Percentiles rank a stretch among this genome's conserved stretches.
Conservation (phyloP, 768 basidiomycete species). For the Psilocybe sp. region DNA sequence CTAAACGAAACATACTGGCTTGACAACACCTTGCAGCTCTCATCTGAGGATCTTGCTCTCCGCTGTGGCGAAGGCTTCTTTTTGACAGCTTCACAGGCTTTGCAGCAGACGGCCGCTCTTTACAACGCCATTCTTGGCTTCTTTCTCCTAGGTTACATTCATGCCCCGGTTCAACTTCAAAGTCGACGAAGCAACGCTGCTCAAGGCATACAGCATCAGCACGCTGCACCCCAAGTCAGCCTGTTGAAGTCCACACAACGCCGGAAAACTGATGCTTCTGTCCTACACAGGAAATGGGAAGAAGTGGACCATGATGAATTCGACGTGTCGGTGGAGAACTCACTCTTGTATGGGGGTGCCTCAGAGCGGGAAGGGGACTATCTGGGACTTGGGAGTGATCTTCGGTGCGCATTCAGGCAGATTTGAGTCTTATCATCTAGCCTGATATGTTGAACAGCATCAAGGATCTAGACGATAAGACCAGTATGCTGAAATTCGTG, state of each 20-base stretch:
- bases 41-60: no score
- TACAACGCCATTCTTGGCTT: not conserved
- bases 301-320: constrained; percentile 75
- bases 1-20: no score
- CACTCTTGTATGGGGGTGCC: constrained; percentile 22
- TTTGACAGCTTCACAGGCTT: not conserved
- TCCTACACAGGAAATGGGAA: constrained; percentile 72
- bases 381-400: constrained; percentile 62
- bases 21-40: no score
- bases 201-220: constrained; percentile 83
- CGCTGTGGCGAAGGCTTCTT: no score
- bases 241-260: no score
- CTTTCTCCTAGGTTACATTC: not conserved
- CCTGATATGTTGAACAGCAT: constrained; percentile 35
- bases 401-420: constrained; percentile 29
- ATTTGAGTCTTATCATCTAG: constrained; percentile 2
- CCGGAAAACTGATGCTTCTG: no score
- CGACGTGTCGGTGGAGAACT: constrained; percentile 54
- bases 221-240: constrained; percentile 39
- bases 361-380: constrained; percentile 54
- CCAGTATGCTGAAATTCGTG: constrained; percentile 46
- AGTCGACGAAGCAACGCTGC: constrained; percentile 75
- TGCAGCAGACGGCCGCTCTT: not conserved
- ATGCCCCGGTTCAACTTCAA: constrained; percentile 64
- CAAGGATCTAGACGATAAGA: constrained; percentile 70